Evolutionary conservation across 176 grass and related monocot genomes (phyloP), one percentile per base, ranked within the genome.

Genomic region (Avena eriantha): DNA sequence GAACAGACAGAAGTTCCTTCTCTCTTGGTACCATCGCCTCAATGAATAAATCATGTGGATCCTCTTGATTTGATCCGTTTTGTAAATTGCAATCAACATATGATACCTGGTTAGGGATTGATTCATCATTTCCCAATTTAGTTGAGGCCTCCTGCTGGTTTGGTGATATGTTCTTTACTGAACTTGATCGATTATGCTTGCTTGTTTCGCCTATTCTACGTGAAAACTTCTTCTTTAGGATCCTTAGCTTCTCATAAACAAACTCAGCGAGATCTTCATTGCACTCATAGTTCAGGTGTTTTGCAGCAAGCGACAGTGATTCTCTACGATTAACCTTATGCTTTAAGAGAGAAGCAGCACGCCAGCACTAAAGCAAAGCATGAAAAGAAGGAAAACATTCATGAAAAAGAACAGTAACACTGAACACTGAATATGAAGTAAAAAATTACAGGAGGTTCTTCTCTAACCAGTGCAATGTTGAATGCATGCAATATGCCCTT

Each of bases 401-500:
- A 77, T 77, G 74, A 77, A 36, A 39, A 88, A 89, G n/a, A 94
- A 85, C 4, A 86, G 54, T 22, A 85, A 33, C 22, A 89, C 24
- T 90, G 34, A 88, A 71, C 46, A 76, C 57, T 29, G 76, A 51
- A 84, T 10, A 63, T 65, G 21, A 69, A 91, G 69, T 63, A 10
- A 83, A 92, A 53, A 89, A 75, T 51, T 56, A 67, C 31, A 64
- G 58, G 50, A 51, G 56, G 18, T 7, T 61, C 2, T 54, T 83
- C 22, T 90, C 93, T 95, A 87, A 98, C 96, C 96, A 98, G 81
- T 77, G 96, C 92, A 66, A 98, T 88, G 47, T 89, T 95, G 85
- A 95, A 91, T 59, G 96, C 90, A 86, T 98, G 96, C 71, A 98
- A 55, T 82, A 98, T 88, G 21, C 71, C 84, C 88, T 90, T 86